phyloP scores from a whole-genome alignment of 768 basidiomycete species.

The Exidia glandulosa region DNA sequence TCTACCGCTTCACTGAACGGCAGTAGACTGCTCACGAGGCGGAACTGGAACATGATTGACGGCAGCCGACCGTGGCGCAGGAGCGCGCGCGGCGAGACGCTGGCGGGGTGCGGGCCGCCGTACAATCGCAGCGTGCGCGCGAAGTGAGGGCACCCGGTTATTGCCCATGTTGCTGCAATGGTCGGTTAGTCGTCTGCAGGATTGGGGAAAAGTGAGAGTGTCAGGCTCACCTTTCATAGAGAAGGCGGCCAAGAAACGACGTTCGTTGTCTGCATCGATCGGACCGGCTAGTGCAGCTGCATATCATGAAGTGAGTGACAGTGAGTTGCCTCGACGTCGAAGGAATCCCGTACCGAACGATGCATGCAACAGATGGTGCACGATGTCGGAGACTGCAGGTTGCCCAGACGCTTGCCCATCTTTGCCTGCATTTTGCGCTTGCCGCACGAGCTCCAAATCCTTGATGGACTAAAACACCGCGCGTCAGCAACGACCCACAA shows the following conservation, averaged over 20 bases:
- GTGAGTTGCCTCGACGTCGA: not conserved
- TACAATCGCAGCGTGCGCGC: not conserved
- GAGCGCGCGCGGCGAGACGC: not conserved
- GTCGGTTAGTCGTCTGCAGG: not conserved
- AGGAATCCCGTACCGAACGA: not conserved
- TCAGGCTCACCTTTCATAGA: not conserved
- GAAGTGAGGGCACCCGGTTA: not conserved
- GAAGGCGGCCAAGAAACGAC: not conserved
- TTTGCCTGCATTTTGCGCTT: not conserved
- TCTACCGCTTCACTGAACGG: not conserved
- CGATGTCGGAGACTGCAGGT: not conserved
- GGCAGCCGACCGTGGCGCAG: not conserved
- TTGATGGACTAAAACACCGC: not conserved
- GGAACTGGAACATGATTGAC: not conserved
- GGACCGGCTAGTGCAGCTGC: not conserved
- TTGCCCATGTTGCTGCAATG: not conserved
- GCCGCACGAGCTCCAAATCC: not conserved
- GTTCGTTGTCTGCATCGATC: not conserved
- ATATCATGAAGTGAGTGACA: not conserved
- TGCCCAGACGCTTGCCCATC: not conserved
- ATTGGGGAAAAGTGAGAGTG: not conserved
- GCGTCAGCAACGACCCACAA: not conserved
- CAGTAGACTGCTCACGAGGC: not conserved
- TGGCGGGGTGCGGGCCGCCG: not conserved
- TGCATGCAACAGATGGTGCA: not conserved